These are phyloP conservation scores for Ganoderma meredithae DNA, from an alignment of 1,284 basidiomycete genomes.

Conservation along the genomic window DNA sequence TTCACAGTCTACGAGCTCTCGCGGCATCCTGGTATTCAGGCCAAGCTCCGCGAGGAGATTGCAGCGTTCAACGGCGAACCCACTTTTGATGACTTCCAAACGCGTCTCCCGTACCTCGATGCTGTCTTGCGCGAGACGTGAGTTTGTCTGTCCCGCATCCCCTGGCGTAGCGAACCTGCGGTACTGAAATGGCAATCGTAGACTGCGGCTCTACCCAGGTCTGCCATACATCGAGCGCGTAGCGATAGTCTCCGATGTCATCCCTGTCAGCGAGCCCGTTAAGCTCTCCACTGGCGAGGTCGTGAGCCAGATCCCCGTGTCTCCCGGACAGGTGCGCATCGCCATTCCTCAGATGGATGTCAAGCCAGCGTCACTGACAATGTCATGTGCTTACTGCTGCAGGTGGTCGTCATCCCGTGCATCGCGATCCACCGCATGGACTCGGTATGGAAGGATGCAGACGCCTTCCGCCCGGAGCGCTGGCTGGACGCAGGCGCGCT, in stretches of 20 bases:
- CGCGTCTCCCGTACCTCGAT: slow-evolving; percentile 40
- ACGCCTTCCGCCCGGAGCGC: slow-evolving; percentile 37
- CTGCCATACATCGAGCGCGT: slow-evolving; percentile 35
- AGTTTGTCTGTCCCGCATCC: background rate
- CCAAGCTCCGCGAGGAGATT: slow-evolving; percentile 39
- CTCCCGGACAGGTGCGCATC: slow-evolving; percentile 34
- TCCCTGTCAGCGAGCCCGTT: slow-evolving; percentile 37
- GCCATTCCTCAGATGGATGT: too few relatives aligned
- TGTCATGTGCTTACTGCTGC: too few relatives aligned
- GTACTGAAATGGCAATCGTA: slow-evolving; percentile 4
- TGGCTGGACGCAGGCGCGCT: slow-evolving; percentile 21
- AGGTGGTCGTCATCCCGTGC: slow-evolving; percentile 37
- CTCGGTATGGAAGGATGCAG: slow-evolving; percentile 41
- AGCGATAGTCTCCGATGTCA: slow-evolving; percentile 32
- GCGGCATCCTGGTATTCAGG: slow-evolving; percentile 38
- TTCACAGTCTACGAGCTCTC: slow-evolving; percentile 40
- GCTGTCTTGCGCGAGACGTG: slow-evolving; percentile 38
- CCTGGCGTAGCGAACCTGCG: too few relatives aligned
- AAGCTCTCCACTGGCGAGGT: slow-evolving; percentile 28
- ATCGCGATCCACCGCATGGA: slow-evolving; percentile 35
- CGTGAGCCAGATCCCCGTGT: slow-evolving; percentile 27
- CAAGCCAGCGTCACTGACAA: too few relatives aligned
- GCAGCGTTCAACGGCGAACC: slow-evolving; percentile 33
- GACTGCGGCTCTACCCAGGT: slow-evolving; percentile 35
- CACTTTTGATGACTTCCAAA: slow-evolving; percentile 40